These are phyloP conservation scores for Parachaetomium inaequale DNA, from an alignment of 495 filamentous ascomycete genomes.

Conservation along the genomic window DNA sequence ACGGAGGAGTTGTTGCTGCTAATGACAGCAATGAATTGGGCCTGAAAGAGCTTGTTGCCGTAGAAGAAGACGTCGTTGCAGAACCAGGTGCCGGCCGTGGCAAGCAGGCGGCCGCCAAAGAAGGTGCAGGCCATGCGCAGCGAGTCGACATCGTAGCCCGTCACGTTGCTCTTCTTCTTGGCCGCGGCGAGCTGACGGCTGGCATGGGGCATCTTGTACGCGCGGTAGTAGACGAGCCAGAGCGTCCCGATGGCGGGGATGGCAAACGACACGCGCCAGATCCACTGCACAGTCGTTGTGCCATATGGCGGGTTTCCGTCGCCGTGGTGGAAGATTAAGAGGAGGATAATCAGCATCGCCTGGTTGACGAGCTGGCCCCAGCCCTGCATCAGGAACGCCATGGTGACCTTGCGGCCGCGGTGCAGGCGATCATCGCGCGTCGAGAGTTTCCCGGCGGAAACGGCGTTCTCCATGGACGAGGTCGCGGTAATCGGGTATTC, in stretches of 20 bases:
- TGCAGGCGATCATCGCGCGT: slow-evolving; percentile 87
- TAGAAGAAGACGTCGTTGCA: slow-evolving; percentile 96
- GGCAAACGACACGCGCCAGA: slow-evolving; percentile 79
- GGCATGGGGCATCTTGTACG: slow-evolving; percentile 75
- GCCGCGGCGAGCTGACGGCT: slow-evolving; percentile 67
- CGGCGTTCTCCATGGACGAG: slow-evolving; percentile 89
- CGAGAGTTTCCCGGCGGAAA: slow-evolving; percentile 78
- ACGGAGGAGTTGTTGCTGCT: slow-evolving; percentile 56
- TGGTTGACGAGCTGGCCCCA: slow-evolving; percentile 96
- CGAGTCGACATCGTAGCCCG: slow-evolving; percentile 81
- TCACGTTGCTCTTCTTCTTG: slow-evolving; percentile 81
- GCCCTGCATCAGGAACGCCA: slow-evolving; percentile 93
- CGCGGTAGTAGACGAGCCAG: slow-evolving; percentile 90
- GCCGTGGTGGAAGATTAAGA: slow-evolving; percentile 77
- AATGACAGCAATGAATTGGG: slow-evolving; percentile 75
- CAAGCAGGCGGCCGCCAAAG: slow-evolving; percentile 80
- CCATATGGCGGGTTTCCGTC: slow-evolving; percentile 70
- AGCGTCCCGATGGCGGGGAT: slow-evolving; percentile 81
- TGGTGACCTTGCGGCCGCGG: slow-evolving; percentile 87
- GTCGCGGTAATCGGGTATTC: slow-evolving; percentile 96
- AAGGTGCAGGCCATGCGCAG: slow-evolving; percentile 68
- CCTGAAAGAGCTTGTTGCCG: slow-evolving; percentile 94
- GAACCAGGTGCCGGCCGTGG: slow-evolving; percentile 81
- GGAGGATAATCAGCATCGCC: slow-evolving; percentile 71
- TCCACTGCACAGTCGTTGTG: slow-evolving; percentile 68